Evolutionary conservation across 2,329 filamentous ascomycete species (phyloP).

Genomic region (Tolypocladium tundrense): DNA sequence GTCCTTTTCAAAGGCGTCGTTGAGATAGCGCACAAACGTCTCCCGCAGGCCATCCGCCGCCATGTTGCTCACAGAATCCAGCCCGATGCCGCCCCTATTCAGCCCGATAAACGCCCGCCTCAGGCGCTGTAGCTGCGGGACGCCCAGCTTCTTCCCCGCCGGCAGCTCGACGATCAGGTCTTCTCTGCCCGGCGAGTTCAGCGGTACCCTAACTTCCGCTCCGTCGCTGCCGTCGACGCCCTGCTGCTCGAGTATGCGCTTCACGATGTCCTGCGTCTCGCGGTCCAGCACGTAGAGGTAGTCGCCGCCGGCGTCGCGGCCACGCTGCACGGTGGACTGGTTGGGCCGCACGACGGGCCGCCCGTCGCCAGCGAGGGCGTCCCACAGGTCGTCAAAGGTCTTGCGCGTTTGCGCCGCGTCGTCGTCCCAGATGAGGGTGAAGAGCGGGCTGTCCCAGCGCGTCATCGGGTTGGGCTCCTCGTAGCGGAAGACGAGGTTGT

Average conservation of each 20-base stretch:
- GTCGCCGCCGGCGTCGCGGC: slow-evolving; percentile 55
- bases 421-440: slow-evolving; percentile 70
- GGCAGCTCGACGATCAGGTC: slow-evolving; percentile 56
- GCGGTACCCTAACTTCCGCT: slow-evolving; percentile 42
- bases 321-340: slow-evolving; percentile 58
- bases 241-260: slow-evolving; percentile 58
- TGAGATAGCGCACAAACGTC: slow-evolving; percentile 57
- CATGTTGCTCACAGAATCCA: slow-evolving; percentile 44
- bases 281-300: slow-evolving; percentile 74
- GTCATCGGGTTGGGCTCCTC: slow-evolving; percentile 82
- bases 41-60: slow-evolving; percentile 45
- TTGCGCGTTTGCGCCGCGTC: slow-evolving; percentile 43
- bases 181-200: slow-evolving; percentile 24
- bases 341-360: slow-evolving; percentile 62
- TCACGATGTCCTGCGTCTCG: slow-evolving; percentile 67
- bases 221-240: slow-evolving; percentile 56
- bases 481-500: slow-evolving; percentile 72
- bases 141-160: slow-evolving; percentile 46
- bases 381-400: slow-evolving; percentile 62
- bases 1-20: slow-evolving; percentile 53
- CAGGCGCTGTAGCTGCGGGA: slow-evolving; percentile 69
- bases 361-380: slow-evolving; percentile 54
- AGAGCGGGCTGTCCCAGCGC: slow-evolving; percentile 75
- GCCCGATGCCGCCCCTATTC: slow-evolving; percentile 59
- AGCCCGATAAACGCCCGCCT: slow-evolving; percentile 67